These are phyloP conservation scores for Polytrichum formosum DNA, from an alignment of 225 moss, liverwort and hornwort genomes.

Conservation along the genomic window DNA sequence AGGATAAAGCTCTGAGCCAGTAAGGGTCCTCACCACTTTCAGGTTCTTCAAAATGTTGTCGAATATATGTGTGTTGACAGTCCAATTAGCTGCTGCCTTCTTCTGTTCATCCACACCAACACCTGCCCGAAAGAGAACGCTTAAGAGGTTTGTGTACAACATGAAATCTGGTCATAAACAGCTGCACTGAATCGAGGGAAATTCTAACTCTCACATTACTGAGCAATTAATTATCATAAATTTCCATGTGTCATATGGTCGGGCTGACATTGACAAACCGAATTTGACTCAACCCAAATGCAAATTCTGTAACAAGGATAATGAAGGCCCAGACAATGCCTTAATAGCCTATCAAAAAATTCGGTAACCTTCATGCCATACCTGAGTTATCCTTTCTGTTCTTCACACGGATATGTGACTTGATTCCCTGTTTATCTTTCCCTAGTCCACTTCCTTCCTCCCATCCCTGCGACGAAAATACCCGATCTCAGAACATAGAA, in stretches of 20 bases:
- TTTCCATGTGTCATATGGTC: too few relatives aligned
- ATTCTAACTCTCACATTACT: too few relatives aligned
- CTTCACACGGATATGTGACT: slow-evolving; percentile 64
- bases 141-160: background rate
- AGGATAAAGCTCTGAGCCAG: too few relatives aligned
- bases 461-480: slow-evolving; percentile 64
- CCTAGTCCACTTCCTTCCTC: slow-evolving; percentile 89
- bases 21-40: slow-evolving; percentile 59
- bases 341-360: too few relatives aligned
- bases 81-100: slow-evolving; percentile 77
- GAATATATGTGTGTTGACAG: slow-evolving; percentile 79
- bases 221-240: too few relatives aligned
- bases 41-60: slow-evolving; percentile 84
- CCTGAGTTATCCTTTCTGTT: slow-evolving; percentile 70
- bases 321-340: too few relatives aligned
- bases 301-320: too few relatives aligned
- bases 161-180: background rate
- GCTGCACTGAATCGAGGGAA: background rate
- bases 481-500: too few relatives aligned
- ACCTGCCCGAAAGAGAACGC: slow-evolving; percentile 22
- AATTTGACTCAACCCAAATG: too few relatives aligned
- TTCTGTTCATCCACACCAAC: slow-evolving; percentile 74
- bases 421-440: slow-evolving; percentile 85
- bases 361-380: background rate
- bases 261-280: too few relatives aligned